Evolutionary conservation across 2,329 filamentous ascomycete genomes (phyloP).

Genomic region (Pseudocercospora musae): DNA sequence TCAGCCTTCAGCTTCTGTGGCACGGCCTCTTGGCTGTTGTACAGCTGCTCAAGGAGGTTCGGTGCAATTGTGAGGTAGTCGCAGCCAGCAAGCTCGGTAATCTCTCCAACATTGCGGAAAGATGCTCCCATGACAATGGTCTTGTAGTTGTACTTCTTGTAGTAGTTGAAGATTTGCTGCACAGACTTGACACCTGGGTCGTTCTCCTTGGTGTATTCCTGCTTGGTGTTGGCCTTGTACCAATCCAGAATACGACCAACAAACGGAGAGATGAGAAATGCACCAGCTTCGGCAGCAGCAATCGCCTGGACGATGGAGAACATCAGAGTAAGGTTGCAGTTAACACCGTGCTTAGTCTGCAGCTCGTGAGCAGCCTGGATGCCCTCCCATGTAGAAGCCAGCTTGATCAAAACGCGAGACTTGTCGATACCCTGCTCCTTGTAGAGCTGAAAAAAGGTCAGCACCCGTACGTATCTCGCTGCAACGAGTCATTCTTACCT

Average conservation of each 20-base stretch:
- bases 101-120: slow-evolving; percentile 94
- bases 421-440: slow-evolving; percentile 86
- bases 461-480: slow-evolving; percentile 8
- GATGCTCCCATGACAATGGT: slow-evolving; percentile 99
- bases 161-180: slow-evolving; percentile 97
- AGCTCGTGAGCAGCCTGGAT: slow-evolving; percentile 98
- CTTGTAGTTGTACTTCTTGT: slow-evolving; percentile 99
- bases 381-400: slow-evolving; percentile 98
- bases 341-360: slow-evolving; percentile 91
- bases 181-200: slow-evolving; percentile 97
- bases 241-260: slow-evolving; percentile 99
- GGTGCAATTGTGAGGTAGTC: slow-evolving; percentile 99
- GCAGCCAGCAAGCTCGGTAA: slow-evolving; percentile 95
- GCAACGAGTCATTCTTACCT: slow-evolving; percentile 59
- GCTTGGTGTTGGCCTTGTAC: slow-evolving; percentile 96
- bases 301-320: slow-evolving; percentile 96
- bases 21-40: slow-evolving; percentile 75
- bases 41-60: slow-evolving; percentile 88
- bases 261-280: slow-evolving; percentile 98
- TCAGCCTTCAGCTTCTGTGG: slow-evolving; percentile 88
- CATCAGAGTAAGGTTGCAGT: slow-evolving; percentile 98
- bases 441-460: slow-evolving; percentile 68
- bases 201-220: slow-evolving; percentile 83
- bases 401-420: slow-evolving; percentile 96
- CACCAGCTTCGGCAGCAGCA: slow-evolving; percentile 87